Evolutionary conservation across 345 rosid species (phyloP), one percentile per base, ranked within the genome.

Genomic region (Rhodamnia rubescens): DNA sequence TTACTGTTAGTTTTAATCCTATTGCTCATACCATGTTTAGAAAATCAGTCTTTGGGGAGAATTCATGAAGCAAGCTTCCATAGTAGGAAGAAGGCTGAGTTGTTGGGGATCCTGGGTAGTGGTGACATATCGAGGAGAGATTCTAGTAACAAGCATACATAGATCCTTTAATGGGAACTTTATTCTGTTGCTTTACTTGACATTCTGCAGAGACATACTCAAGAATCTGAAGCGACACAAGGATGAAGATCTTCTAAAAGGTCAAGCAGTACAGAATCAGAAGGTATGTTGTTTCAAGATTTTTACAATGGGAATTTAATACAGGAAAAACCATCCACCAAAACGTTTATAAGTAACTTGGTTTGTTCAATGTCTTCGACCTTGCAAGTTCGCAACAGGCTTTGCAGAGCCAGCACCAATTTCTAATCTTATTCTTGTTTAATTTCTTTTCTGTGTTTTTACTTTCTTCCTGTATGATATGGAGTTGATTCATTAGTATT

Each of bases 261-360:
- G 98, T 88, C 93, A 93, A 90, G 98, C 98, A 50, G 98, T 96
- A 57, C 96, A 94, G 94, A 96, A 93, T 85, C 99, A 95, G 88
- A 93, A 91, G 96, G 99, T 97, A 58, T 32, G 82, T 57, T 51
- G 8, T 36, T 49, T 29, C 29, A 75, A 36, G 21, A 15, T 26
- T 81, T 59, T 32, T 53, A 49, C 55, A n/a, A 49, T 74, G 44
- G 21, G 5, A 54, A 57, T 84, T 32, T 50, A 53, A 16, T 83
- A 29, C 74, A 2, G 75, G 44, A 32, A 64, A 64, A 64, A 32
- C 24, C 24, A 0, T 64, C 44, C 75, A 4, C 11, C 75, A 8
- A 36, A 29, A 64, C 18, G 75, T 32, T 64, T 15, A 69, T 69
- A 69, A 69, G 7, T 32, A 69, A 32, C 47, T 69, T 69, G 47